phyloP scores from a whole-genome alignment of 495 filamentous ascomycete genomes.

The Penicillium angulare region DNA sequence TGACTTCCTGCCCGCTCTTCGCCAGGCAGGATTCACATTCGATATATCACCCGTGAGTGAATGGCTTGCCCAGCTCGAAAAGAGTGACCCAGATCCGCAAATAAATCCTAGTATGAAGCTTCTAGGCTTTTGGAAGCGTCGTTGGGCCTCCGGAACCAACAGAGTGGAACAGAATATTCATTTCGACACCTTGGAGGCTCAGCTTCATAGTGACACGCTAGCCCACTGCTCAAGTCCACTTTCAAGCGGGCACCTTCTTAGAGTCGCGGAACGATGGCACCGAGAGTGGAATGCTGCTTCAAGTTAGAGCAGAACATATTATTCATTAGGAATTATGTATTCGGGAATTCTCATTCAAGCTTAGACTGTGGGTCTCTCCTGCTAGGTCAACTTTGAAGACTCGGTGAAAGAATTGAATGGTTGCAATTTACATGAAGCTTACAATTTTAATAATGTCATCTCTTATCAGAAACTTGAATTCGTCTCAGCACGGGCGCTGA shows the following conservation, averaged over 20 bases:
- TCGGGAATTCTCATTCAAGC: no score
- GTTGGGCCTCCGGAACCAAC: neutral
- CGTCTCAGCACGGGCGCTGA: neutral
- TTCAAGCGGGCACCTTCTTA: neutral
- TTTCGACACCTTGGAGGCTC: neutral
- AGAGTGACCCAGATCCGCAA: neutral
- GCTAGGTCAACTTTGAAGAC: no score
- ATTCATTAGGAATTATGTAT: no score
- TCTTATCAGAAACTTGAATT: no score
- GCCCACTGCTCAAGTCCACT: neutral
- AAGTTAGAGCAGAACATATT: no score
- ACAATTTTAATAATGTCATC: no score
- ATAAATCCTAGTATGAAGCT: neutral
- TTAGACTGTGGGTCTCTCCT: no score
- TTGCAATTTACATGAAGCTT: no score
- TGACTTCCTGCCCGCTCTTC: neutral
- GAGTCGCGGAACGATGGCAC: neutral
- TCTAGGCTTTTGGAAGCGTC: neutral
- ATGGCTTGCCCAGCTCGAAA: neutral
- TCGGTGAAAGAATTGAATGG: no score
- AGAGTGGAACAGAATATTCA: neutral
- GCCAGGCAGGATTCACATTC: neutral
- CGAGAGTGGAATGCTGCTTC: neutral
- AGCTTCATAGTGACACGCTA: neutral
- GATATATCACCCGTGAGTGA: neutral